Conservation (phyloP, 2,329 filamentous ascomycete genomes). For the Herpotrichia juniperi region DNA sequence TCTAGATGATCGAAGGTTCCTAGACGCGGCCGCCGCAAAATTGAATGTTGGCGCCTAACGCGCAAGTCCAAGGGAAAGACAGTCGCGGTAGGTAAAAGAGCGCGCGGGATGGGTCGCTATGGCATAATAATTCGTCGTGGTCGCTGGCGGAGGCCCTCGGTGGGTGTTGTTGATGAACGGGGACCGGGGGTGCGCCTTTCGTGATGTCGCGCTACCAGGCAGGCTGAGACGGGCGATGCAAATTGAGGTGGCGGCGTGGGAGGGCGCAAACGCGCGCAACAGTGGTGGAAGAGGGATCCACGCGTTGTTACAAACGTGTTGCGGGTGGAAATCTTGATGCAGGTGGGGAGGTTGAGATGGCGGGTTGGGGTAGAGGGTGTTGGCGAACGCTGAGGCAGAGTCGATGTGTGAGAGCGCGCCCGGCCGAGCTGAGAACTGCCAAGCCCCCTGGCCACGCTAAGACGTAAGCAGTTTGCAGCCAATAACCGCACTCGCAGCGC, state of each 20-base stretch:
- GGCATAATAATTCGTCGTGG: constrained; percentile 41
- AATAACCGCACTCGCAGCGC: not conserved
- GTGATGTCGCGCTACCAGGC: constrained; percentile 39
- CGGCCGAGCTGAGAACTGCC: not conserved
- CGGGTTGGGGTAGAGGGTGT: constrained; percentile 33
- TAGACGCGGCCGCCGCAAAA: constrained; percentile 26
- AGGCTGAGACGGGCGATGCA: constrained; percentile 34
- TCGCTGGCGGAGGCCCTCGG: constrained; percentile 29
- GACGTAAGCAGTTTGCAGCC: not conserved
- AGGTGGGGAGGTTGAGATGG: constrained; percentile 38
- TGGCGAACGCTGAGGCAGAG: constrained; percentile 14
- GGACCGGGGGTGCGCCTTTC: constrained; percentile 35
- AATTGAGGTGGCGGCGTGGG: constrained; percentile 31
- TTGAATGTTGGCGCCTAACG: constrained; percentile 21
- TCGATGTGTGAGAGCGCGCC: constrained; percentile 1
- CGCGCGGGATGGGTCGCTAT: constrained; percentile 37
- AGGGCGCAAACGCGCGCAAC: constrained; percentile 35
- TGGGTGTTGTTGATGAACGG: constrained; percentile 39
- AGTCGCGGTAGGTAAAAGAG: constrained; percentile 26
- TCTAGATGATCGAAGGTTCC: not conserved
- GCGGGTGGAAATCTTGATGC: constrained; percentile 42
- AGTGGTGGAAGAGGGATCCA: constrained; percentile 26
- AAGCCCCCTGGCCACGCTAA: not conserved
- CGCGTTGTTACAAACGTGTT: constrained; percentile 45
- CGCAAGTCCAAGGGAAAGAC: constrained; percentile 31